A percentile compares a stretch with the other conserved stretches of the same genome.
These are phyloP conservation scores for Alternaria tenuissima DNA, from an alignment of 2,329 filamentous ascomycete genomes.

Conservation along the genomic window DNA sequence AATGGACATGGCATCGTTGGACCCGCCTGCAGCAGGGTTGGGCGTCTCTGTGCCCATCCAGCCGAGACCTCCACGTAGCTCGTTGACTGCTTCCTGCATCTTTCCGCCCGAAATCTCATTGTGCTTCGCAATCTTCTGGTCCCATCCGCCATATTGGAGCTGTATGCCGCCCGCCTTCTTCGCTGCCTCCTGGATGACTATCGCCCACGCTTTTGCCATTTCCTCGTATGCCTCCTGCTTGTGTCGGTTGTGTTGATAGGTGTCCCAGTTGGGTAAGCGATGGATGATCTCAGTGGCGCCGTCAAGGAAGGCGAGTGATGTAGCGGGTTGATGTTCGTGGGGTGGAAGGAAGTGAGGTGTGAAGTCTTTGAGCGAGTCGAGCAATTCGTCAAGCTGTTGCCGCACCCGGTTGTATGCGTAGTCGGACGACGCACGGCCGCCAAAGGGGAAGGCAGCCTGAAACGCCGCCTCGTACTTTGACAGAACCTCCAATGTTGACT, in stretches of 20 bases:
- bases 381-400: conserved; percentile 77
- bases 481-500: conserved; percentile 81
- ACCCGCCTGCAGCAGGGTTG: conserved; percentile 28
- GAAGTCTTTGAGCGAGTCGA: conserved; percentile 92
- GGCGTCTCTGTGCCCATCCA: conserved; percentile 71
- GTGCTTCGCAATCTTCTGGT: conserved; percentile 84
- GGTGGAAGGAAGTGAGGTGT: conserved; percentile 95
- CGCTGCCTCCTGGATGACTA: conserved; percentile 88
- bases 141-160: conserved; percentile 90
- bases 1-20: conserved; percentile 46
- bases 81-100: conserved; percentile 79
- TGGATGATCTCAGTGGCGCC: conserved; percentile 91
- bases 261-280: conserved; percentile 88
- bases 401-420: conserved; percentile 95
- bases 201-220: conserved; percentile 89
- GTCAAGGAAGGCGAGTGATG: conserved; percentile 87
- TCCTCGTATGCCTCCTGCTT: conserved; percentile 97
- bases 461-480: conserved; percentile 81
- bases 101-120: conserved; percentile 86
- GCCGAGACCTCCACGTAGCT: conserved; percentile 76
- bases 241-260: conserved; percentile 85
- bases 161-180: conserved; percentile 92
- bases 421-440: conserved; percentile 84
- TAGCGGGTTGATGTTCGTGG: conserved; percentile 81
- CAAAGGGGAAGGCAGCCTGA: conserved; percentile 81